phyloP scores from a whole-genome alignment of 495 filamentous ascomycete genomes.

The Usnea hakonensis region DNA sequence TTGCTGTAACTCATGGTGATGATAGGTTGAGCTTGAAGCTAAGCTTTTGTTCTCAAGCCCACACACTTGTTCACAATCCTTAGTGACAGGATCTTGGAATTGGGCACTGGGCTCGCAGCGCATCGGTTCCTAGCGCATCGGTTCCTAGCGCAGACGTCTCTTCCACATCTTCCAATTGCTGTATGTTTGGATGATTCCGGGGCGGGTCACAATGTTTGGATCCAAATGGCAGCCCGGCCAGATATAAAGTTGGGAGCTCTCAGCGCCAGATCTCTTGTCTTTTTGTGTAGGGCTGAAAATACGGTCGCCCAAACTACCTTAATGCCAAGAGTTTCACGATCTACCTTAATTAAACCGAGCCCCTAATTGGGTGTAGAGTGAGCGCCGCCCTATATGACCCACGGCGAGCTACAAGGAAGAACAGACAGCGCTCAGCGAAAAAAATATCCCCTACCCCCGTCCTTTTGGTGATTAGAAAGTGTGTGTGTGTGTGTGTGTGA shows the following conservation, averaged over 20 bases:
- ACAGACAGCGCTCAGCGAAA: too few species aligned
- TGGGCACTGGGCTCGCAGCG: background rate
- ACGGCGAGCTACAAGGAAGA: too few species aligned
- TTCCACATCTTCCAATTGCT: background rate
- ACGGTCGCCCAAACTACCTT: background rate
- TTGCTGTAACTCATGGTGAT: conserved; percentile 86
- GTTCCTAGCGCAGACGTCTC: background rate
- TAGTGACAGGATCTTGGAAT: background rate
- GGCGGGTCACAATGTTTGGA: background rate
- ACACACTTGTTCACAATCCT: background rate
- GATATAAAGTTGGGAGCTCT: background rate
- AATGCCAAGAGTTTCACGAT: too few species aligned
- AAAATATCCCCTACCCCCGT: too few species aligned
- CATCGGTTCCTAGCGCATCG: background rate
- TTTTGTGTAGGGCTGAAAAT: background rate
- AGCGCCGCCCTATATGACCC: too few species aligned
- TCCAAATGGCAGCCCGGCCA: background rate
- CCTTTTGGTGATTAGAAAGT: too few species aligned
- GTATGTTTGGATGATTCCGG: background rate
- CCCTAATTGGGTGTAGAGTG: too few species aligned
- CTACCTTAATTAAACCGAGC: too few species aligned
- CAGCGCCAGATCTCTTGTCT: conserved; percentile 14
- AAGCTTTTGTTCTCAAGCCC: background rate
- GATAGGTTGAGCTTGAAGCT: background rate
- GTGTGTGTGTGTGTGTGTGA: background rate